These are phyloP conservation scores for Ceratobasidium papillatum DNA, from an alignment of 1,284 basidiomycete genomes.

Conservation along the genomic window DNA sequence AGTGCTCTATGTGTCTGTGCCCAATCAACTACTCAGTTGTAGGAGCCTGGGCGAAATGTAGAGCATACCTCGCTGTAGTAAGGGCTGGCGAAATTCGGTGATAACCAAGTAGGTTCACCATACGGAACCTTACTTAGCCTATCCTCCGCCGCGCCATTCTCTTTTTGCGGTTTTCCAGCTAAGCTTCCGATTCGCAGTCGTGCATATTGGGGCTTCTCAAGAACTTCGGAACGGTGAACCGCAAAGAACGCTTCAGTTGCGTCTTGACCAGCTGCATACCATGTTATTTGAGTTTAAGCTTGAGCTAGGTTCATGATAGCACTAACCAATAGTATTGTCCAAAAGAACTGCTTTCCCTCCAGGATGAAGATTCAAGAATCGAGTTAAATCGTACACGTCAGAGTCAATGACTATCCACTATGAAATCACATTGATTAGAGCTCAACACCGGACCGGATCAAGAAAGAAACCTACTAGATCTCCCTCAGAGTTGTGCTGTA, in stretches of 20 bases:
- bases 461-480: not conserved
- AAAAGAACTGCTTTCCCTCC: constrained; percentile 69
- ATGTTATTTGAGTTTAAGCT: constrained; percentile 54
- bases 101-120: constrained; percentile 61
- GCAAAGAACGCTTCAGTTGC: constrained; percentile 62
- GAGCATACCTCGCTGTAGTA: constrained; percentile 57
- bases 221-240: constrained; percentile 60
- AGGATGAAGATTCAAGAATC: constrained; percentile 71
- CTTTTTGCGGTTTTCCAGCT: constrained; percentile 49
- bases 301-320: not conserved
- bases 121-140: constrained; percentile 57
- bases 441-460: not conserved
- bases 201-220: constrained; percentile 57
- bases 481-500: constrained; percentile 22
- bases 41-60: no score
- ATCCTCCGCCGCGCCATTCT: not conserved
- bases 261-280: constrained; percentile 57
- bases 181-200: constrained; percentile 55
- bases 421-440: not conserved
- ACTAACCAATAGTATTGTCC: constrained; percentile 50
- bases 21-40: not conserved
- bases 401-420: constrained; percentile 74
- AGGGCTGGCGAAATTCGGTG: constrained; percentile 57
- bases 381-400: constrained; percentile 71
- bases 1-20: constrained; percentile 46